Evolutionary conservation across 139 green algal genomes (phyloP), one percentile per base, ranked within the genome.

Genomic region (Chlamydomonas sp.): DNA sequence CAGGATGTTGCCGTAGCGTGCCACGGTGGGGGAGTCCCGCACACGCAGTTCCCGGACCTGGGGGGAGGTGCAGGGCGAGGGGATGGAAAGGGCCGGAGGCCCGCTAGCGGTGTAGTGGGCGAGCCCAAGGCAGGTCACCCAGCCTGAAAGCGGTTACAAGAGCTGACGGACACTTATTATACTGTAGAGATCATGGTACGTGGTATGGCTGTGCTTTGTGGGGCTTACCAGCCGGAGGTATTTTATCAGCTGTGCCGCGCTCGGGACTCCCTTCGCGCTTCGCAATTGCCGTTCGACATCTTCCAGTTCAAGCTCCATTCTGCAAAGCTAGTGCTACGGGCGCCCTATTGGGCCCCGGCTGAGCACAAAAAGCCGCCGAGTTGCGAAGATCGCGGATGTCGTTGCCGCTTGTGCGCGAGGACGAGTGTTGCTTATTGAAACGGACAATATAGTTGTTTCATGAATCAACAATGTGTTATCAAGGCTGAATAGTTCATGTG

Each of bases 11-110:
- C 96, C 95, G 63, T 94, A 96, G 3, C 88, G 79, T 0, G 92
- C 90, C 12, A 97, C 92, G 2, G 85, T 73, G 57, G 95, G 93
- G 2, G 91, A 90, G 80, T 97, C 94, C 0, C 91, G 83, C 16
- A 95, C 78, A 14, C 86, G 90, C 69, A 93, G 85, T n/a, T 96
- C 93, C 0, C 95, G 89, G 0, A 90, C 90, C 93, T 97, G 85
- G 61, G 62, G 31, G 57, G 2, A 31, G 14, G 31, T 59, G 66
- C 60, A 14, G 8, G 71, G n/a, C 16, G 8, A 20, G 15, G 58
- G 71, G 9, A 15, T 3, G 76, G 67, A 5, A 49, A 60, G 8
- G n/a, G 31, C 31, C 31, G 31, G 31, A 49, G 31, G 31, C 31
- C 31, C 31, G 31, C 31, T 49, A 49, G 31, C 31, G 31, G 31